phyloP scores from a whole-genome alignment of 805 yeast species.

The Barnettozyma pratensis region DNA sequence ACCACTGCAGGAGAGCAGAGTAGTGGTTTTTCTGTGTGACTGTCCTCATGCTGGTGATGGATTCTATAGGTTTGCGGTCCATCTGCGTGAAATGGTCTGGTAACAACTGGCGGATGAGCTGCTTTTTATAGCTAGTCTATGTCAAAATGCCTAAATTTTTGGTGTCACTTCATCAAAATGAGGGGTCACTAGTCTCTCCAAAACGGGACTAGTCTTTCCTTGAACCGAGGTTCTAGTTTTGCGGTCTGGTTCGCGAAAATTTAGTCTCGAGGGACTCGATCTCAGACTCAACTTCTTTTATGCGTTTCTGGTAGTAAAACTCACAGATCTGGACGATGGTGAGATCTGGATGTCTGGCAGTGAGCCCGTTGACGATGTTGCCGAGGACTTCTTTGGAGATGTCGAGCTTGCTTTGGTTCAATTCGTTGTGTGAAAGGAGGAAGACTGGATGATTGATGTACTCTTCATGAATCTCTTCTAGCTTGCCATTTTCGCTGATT shows the following conservation, averaged over 20 bases:
- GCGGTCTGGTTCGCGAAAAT: constrained; percentile 7
- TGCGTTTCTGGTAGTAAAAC: constrained; percentile 13
- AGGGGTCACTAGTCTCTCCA: too few species aligned
- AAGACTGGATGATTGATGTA: constrained; percentile 19
- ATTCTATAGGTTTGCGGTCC: neutral
- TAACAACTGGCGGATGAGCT: too few species aligned
- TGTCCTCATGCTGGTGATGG: neutral
- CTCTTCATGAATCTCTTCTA: constrained; percentile 11
- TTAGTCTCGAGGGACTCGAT: constrained; percentile 6
- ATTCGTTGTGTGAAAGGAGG: constrained; percentile 21
- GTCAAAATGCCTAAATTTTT: too few species aligned
- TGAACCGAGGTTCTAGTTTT: constrained; percentile 1
- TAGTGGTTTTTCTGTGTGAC: constrained; percentile 1
- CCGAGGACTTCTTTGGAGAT: constrained; percentile 7
- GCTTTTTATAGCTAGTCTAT: too few species aligned
- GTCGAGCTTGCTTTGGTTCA: constrained; percentile 8
- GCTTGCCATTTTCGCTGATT: neutral
- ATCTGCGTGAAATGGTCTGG: too few species aligned
- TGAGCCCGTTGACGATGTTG: constrained; percentile 5
- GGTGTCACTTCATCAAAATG: too few species aligned
- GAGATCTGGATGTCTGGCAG: constrained; percentile 5
- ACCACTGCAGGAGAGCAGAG: constrained; percentile 15
- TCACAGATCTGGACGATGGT: constrained; percentile 20
- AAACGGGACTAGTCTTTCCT: neutral
- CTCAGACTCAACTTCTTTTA: constrained; percentile 12